Evolutionary conservation across 2,329 filamentous ascomycete species (phyloP), one percentile per base, ranked within the genome.

Genomic region (Didymella arachidicola): DNA sequence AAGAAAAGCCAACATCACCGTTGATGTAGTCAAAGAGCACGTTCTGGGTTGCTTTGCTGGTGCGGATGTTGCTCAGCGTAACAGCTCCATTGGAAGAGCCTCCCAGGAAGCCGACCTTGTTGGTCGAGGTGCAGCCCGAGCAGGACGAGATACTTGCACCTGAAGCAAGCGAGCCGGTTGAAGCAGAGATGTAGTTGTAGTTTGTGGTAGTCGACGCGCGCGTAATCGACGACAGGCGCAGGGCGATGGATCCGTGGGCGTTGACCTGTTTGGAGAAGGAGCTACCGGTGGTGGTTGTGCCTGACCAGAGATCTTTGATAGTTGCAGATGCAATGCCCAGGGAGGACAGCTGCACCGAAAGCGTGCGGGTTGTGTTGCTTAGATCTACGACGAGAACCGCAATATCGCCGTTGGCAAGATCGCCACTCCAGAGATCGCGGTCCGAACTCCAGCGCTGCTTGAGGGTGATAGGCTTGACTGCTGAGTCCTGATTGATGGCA

Each of bases 11-110:
- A 3, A 68, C 59, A 10, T 68, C 58, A 8, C 53, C 57, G 47
- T 68, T 66, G 52, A 66, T 50, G 29, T 66, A 68, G 44, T 68
- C 65, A 18, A 68, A 61, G 4, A 48, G 59, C 7, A 68, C 60
- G 12, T 43, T 50, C 14, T 66, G 65, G 6, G 62, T 66, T 1
- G 60, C 56, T 18, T 62, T 53, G 18, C 62, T 63, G 3, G 62
- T 66, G 44, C 62, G 63, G 12, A 66, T 62, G 30, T 68, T 68
- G 38, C 59, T 62, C 14, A 68, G 55, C 11, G 63, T 66, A 14
- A 66, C 32, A 18, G 45, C 50, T 5, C 63, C 63, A 32, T 62
- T 62, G 2, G 58, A 61, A 8, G 61, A 45, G 3, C 63, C 65
- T 32, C 65, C 65, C 6, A 67, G 8, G 29, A 65, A 63, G n/a